Percentiles rank a stretch among this genome's conserved stretches.
Conservation (phyloP, 345 rosid species). For the Aquilaria sinensis region DNA sequence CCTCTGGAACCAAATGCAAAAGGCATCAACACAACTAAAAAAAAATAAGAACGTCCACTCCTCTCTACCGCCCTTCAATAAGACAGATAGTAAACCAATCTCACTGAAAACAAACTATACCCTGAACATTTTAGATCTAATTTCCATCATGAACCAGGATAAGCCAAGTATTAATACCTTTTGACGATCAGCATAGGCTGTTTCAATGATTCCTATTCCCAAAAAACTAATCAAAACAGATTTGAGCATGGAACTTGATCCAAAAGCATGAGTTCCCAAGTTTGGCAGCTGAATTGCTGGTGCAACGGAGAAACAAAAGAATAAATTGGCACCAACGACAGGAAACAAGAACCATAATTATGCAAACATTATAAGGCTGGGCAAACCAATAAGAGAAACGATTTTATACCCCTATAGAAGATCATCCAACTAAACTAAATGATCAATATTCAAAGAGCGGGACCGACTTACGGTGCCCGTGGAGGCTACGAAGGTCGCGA, state of each 20-base stretch:
- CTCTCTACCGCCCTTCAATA: too few relatives aligned
- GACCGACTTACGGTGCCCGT: conserved; percentile 22
- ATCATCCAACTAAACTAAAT: too few relatives aligned
- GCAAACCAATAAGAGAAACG: neutral
- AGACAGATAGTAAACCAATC: neutral
- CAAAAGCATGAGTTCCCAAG: conserved; percentile 8
- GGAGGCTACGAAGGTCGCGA: conserved; percentile 19
- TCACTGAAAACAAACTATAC: neutral
- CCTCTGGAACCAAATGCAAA: neutral
- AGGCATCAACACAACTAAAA: neutral
- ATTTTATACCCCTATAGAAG: too few relatives aligned
- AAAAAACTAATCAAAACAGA: conserved; percentile 45
- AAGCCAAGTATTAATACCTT: conserved; percentile 34
- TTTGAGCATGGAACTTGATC: conserved; percentile 25
- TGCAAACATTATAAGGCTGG: neutral
- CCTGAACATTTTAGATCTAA: neutral
- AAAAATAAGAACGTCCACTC: too few relatives aligned
- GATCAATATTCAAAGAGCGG: neutral
- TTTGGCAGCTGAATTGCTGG: conserved; percentile 15
- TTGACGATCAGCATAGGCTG: conserved; percentile 63
- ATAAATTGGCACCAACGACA: conserved; percentile 25
- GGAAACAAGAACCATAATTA: neutral
- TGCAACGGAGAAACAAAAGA: conserved; percentile 15
- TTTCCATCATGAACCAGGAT: neutral
- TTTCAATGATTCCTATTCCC: conserved; percentile 44